phyloP scores from a whole-genome alignment of 139 green algal species.

The Diplosphaera chodatii region DNA sequence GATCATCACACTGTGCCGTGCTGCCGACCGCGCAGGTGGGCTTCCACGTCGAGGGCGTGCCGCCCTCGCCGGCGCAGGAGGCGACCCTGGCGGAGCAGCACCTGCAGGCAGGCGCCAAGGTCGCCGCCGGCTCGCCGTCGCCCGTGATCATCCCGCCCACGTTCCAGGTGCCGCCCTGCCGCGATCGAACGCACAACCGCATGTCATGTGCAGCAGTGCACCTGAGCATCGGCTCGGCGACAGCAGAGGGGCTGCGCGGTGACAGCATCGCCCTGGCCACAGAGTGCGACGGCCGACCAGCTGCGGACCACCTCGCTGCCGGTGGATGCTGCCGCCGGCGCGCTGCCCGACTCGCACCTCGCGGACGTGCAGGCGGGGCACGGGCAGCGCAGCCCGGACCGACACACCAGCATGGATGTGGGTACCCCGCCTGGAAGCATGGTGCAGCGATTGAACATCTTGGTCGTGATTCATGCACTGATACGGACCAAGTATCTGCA shows the following conservation, averaged over 20 bases:
- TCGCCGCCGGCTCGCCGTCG: slow-evolving; percentile 41
- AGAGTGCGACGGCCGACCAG: background rate
- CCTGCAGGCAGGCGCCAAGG: slow-evolving; percentile 1
- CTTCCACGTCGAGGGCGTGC: slow-evolving; percentile 70
- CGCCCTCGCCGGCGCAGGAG: slow-evolving; percentile 38
- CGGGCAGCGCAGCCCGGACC: background rate
- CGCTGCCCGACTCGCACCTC: slow-evolving; percentile 7
- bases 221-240: background rate
- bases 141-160: slow-evolving; percentile 78
- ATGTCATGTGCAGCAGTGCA: background rate
- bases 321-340: slow-evolving; percentile 10
- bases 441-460: background rate
- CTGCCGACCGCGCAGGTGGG: slow-evolving; percentile 55
- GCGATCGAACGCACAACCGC: background rate
- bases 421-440: background rate
- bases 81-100: slow-evolving; percentile 31
- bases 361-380: background rate
- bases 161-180: slow-evolving; percentile 53
- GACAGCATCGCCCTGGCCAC: too few relatives aligned
- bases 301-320: slow-evolving; percentile 8
- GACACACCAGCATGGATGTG: background rate
- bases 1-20: slow-evolving; percentile 6
- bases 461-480: too few relatives aligned
- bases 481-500: too few relatives aligned
- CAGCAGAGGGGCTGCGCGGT: too few relatives aligned